phyloP scores from a whole-genome alignment of 2,329 filamentous ascomycete genomes.

The Trichoderma atrobrunneum region DNA sequence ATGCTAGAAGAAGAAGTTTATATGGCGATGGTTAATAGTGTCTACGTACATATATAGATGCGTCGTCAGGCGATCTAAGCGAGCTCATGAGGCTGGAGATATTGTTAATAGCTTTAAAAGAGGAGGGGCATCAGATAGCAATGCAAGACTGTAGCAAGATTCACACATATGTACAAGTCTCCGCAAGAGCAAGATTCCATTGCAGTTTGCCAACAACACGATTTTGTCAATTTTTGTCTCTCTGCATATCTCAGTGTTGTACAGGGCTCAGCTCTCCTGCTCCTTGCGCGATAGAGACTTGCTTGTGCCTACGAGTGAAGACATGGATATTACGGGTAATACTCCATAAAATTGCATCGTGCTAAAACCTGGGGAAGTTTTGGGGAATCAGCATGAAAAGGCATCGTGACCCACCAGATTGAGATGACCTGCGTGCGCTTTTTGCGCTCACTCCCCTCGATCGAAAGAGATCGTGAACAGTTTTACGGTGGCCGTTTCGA shows the following conservation, averaged over 20 bases:
- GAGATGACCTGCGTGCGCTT: background rate
- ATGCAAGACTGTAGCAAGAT: background rate
- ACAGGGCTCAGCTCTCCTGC: background rate
- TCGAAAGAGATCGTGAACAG: constrained; percentile 20
- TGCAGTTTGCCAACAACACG: background rate
- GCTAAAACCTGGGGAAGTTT: constrained; percentile 26
- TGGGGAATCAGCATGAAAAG: constrained; percentile 37
- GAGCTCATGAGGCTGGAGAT: background rate
- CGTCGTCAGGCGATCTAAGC: background rate
- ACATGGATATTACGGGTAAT: background rate
- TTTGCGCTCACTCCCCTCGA: constrained; percentile 10
- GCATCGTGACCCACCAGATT: constrained; percentile 6
- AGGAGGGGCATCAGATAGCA: background rate
- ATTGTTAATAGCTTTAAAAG: background rate
- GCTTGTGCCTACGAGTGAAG: background rate
- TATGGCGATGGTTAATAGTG: background rate
- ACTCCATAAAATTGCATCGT: constrained; percentile 2
- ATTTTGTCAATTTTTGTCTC: background rate
- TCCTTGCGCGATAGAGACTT: background rate
- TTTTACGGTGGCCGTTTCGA: constrained; percentile 10
- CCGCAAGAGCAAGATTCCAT: no score
- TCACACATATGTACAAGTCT: background rate
- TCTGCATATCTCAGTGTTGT: background rate
- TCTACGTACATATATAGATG: background rate
- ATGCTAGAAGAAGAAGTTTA: background rate